phyloP scores from a whole-genome alignment of 129 eudicot genomes.

The Artemisia annua region DNA sequence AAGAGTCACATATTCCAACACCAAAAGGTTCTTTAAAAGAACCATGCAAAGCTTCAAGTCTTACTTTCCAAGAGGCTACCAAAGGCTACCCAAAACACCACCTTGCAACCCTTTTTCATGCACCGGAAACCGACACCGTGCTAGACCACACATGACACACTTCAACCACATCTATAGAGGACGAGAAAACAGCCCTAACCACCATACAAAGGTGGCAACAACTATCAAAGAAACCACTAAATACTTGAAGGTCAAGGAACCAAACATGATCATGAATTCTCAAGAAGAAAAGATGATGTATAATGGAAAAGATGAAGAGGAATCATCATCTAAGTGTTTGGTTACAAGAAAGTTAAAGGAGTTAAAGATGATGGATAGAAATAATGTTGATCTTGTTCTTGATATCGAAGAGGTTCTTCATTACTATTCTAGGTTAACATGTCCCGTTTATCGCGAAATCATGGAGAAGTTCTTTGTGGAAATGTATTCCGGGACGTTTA shows the following conservation, averaged over 20 bases:
- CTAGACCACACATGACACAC: neutral
- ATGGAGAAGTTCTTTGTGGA: slow-evolving; percentile 49
- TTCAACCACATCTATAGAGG: slow-evolving; percentile 28
- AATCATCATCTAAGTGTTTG: slow-evolving; percentile 25
- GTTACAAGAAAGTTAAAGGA: slow-evolving; percentile 47
- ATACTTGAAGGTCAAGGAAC: neutral
- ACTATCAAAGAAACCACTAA: slow-evolving; percentile 1
- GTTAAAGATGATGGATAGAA: slow-evolving; percentile 44
- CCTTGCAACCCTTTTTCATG: slow-evolving; percentile 47
- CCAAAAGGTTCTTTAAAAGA: slow-evolving; percentile 54
- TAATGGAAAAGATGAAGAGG: slow-evolving; percentile 2
- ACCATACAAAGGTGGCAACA: neutral
- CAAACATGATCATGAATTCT: slow-evolving; percentile 24
- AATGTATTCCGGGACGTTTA: slow-evolving; percentile 37
- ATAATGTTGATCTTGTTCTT: slow-evolving; percentile 41
- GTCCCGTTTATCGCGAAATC: slow-evolving; percentile 57
- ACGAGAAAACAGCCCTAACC: slow-evolving; percentile 30
- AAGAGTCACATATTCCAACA: slow-evolving; percentile 40
- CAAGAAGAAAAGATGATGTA: neutral
- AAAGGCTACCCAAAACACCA: slow-evolving; percentile 57
- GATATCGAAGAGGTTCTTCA: slow-evolving; percentile 61
- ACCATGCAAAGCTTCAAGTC: slow-evolving; percentile 48
- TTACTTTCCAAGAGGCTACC: slow-evolving; percentile 44
- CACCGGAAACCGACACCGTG: slow-evolving; percentile 11
- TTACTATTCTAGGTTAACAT: slow-evolving; percentile 50